A percentile compares a stretch with the other conserved stretches of the same genome.
Conservation (phyloP, 495 filamentous ascomycete species). For the Penicillium cosmopolitanum region DNA sequence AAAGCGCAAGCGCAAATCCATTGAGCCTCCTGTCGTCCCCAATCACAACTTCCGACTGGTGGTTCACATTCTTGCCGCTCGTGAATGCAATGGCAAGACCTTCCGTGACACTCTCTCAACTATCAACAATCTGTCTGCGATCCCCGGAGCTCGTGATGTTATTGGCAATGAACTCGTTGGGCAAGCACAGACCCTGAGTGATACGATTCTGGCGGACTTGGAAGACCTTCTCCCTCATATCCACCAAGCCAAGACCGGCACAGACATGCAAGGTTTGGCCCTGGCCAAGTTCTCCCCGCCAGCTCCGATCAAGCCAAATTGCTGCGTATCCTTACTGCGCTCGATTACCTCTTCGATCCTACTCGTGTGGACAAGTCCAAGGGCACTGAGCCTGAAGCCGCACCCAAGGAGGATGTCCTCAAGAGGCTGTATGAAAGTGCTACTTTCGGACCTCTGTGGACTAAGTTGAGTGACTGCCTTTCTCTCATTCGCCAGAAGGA, state of each 20-base stretch:
- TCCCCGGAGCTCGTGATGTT: constrained; percentile 85
- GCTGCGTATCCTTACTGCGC: constrained; percentile 87
- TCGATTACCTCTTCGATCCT: constrained; percentile 92
- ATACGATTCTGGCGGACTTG: constrained; percentile 81
- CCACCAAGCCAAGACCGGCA: constrained; percentile 80
- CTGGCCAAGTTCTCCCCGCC: constrained; percentile 91
- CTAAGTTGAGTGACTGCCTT: constrained; percentile 89
- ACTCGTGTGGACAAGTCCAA: constrained; percentile 61
- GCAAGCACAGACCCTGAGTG: constrained; percentile 81
- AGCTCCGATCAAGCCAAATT: constrained; percentile 96
- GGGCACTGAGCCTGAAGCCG: constrained; percentile 56
- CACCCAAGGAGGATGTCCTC: constrained; percentile 74
- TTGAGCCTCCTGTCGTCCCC: constrained; percentile 85
- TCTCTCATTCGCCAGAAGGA: constrained; percentile 85
- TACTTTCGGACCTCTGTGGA: constrained; percentile 89
- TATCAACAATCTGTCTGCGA: constrained; percentile 94
- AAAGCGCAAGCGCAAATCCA: constrained; percentile 70
- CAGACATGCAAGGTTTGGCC: constrained; percentile 92
- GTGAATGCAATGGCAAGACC: constrained; percentile 94
- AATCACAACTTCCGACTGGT: constrained; percentile 89
- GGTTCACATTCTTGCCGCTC: constrained; percentile 91
- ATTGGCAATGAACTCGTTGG: constrained; percentile 89
- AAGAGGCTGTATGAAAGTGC: constrained; percentile 86
- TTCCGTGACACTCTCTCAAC: constrained; percentile 96
- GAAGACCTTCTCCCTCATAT: constrained; percentile 88